phyloP scores from a whole-genome alignment of 768 basidiomycete species.

The Lactifluus subvellereus region DNA sequence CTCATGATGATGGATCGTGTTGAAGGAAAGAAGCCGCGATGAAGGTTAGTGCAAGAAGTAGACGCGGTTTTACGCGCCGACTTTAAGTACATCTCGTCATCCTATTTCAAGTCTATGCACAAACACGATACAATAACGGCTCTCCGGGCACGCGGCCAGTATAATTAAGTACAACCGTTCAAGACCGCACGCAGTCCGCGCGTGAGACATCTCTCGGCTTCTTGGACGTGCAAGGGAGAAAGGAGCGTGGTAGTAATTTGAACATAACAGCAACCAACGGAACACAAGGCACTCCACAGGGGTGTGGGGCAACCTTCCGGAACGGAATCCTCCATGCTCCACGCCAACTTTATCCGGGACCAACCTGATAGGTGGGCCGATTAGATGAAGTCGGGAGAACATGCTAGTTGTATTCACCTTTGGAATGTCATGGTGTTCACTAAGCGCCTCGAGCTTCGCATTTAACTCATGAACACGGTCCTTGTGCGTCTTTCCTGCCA shows the following conservation, averaged over 20 bases:
- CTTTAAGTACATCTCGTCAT: constrained; percentile 27
- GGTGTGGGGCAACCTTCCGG: background rate
- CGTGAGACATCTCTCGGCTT: background rate
- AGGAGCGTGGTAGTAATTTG: background rate
- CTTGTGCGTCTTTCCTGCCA: constrained; percentile 86
- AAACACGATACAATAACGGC: constrained; percentile 32
- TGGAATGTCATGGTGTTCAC: constrained; percentile 93
- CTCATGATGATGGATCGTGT: constrained; percentile 33
- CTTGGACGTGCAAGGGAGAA: background rate
- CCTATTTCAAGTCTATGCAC: constrained; percentile 30
- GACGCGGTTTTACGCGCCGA: constrained; percentile 27
- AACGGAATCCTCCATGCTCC: constrained; percentile 10
- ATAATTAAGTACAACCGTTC: background rate
- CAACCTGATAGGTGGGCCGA: constrained; percentile 48
- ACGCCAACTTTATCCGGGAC: constrained; percentile 63
- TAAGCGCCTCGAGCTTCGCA: constrained; percentile 73
- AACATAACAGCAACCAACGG: background rate
- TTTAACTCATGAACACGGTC: constrained; percentile 92
- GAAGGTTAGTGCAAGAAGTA: constrained; percentile 24
- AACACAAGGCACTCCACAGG: background rate
- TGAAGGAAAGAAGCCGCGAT: constrained; percentile 22
- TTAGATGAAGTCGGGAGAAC: constrained; percentile 6
- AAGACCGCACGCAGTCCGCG: background rate
- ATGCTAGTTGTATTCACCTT: constrained; percentile 47
- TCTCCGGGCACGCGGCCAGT: constrained; percentile 14